Evolutionary conservation across 441 rosid species (phyloP).

Genomic region (Pelargonium fulgidum): DNA sequence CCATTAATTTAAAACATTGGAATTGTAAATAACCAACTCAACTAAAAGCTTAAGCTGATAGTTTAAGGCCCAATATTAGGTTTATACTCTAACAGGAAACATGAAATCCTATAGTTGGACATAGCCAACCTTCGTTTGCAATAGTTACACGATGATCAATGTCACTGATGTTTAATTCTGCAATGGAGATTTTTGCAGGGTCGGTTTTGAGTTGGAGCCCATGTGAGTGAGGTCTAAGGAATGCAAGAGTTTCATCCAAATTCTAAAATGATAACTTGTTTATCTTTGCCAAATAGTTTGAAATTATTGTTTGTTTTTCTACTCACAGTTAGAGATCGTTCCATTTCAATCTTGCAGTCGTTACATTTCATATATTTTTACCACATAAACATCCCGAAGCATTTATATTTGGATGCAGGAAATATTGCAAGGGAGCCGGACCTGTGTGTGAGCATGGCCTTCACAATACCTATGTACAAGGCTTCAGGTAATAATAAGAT

Average conservation of each 20-base stretch:
- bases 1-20: too few relatives aligned
- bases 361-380: slow-evolving; percentile 5
- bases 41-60: too few relatives aligned
- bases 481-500: slow-evolving; percentile 59
- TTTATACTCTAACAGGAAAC: too few relatives aligned
- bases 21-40: too few relatives aligned
- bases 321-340: slow-evolving; percentile 48
- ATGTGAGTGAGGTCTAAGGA: slow-evolving; percentile 88
- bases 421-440: slow-evolving; percentile 89
- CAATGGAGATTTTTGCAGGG: slow-evolving; percentile 34
- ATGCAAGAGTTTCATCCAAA: slow-evolving; percentile 36
- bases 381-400: not conserved
- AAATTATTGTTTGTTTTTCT: too few relatives aligned
- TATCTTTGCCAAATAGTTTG: slow-evolving; percentile 78
- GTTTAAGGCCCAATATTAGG: too few relatives aligned
- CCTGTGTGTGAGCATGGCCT: slow-evolving; percentile 96
- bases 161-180: not conserved
- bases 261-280: not conserved
- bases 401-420: slow-evolving; percentile 35
- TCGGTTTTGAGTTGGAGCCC: slow-evolving; percentile 76
- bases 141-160: too few relatives aligned
- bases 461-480: slow-evolving; percentile 94
- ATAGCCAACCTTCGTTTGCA: not conserved
- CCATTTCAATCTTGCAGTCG: not conserved
- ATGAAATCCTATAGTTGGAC: not conserved